A percentile compares a stretch with the other conserved stretches of the same genome.
Evolutionary conservation across 2,329 filamentous ascomycete genomes (phyloP).

Genomic region (Clonostachys chloroleuca): DNA sequence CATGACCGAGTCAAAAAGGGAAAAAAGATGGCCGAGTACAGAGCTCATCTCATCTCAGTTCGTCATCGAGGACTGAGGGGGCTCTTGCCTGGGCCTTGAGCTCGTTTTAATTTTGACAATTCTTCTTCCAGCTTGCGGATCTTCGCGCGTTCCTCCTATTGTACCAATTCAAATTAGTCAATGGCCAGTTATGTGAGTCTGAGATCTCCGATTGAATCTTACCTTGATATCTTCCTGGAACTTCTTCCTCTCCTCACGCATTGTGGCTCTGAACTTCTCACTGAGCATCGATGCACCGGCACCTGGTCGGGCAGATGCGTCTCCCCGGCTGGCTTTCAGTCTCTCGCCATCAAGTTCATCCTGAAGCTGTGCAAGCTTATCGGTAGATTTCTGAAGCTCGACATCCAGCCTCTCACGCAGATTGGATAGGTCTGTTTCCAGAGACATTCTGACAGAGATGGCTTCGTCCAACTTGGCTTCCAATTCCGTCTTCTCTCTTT

Average conservation of each 20-base stretch:
- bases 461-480: slow-evolving; percentile 36
- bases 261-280: slow-evolving; percentile 50
- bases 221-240: slow-evolving; percentile 51
- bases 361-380: slow-evolving; percentile 34
- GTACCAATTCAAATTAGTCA: slow-evolving; percentile 15
- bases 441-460: slow-evolving; percentile 19
- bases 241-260: slow-evolving; percentile 53
- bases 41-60: too few species aligned
- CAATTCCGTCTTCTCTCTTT: slow-evolving; percentile 43
- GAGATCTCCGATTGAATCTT: slow-evolving; percentile 3
- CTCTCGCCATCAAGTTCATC: slow-evolving; percentile 47
- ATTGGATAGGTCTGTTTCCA: slow-evolving; percentile 31
- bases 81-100: slow-evolving; percentile 34
- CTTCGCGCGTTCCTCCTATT: slow-evolving; percentile 43
- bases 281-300: slow-evolving; percentile 47
- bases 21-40: too few species aligned
- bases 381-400: slow-evolving; percentile 29
- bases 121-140: slow-evolving; percentile 47
- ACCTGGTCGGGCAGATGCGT: slow-evolving; percentile 24
- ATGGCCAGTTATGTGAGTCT: background rate
- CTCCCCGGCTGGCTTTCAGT: slow-evolving; percentile 32
- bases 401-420: slow-evolving; percentile 32
- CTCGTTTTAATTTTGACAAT: slow-evolving; percentile 34
- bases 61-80: slow-evolving; percentile 30
- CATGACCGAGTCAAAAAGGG: too few species aligned